These are phyloP conservation scores for Rhamnella rubrinervis DNA, from an alignment of 331 rosid genomes.

Conservation along the genomic window DNA sequence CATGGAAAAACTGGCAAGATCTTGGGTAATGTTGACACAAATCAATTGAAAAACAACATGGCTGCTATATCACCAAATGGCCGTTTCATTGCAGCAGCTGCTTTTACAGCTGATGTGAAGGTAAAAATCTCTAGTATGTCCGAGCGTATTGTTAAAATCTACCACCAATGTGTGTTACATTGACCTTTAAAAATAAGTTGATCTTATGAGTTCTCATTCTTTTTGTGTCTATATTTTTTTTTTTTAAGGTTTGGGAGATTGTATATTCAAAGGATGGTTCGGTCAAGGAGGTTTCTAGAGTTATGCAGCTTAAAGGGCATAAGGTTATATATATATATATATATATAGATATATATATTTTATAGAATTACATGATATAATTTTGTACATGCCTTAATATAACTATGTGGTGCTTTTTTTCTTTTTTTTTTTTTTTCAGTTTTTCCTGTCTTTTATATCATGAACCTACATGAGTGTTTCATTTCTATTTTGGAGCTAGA, in stretches of 20 bases:
- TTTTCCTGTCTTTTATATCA: too few relatives aligned
- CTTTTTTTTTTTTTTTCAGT: too few relatives aligned
- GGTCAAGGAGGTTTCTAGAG: conserved; percentile 81
- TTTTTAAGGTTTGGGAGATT: conserved; percentile 89
- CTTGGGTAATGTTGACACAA: conserved; percentile 88
- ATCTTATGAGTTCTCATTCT: neutral
- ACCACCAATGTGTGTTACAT: neutral
- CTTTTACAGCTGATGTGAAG: conserved; percentile 99
- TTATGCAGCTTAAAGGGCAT: conserved; percentile 98
- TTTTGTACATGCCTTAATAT: neutral
- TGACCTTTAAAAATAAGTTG: neutral
- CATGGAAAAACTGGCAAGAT: conserved; percentile 90
- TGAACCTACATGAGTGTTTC: too few relatives aligned
- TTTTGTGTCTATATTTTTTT: conserved; percentile 21
- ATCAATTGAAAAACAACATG: conserved; percentile 93
- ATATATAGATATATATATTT: neutral
- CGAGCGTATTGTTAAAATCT: neutral
- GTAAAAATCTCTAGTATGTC: conserved; percentile 30
- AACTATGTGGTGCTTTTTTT: too few relatives aligned
- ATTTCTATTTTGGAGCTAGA: too few relatives aligned
- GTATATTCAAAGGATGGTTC: conserved; percentile 94
- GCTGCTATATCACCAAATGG: conserved; percentile 94
- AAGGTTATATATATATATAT: conserved; percentile 49
- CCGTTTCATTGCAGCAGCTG: conserved; percentile 98
- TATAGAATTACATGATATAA: neutral